Evolutionary conservation across 2,329 filamentous ascomycete genomes (phyloP).

Genomic region (Aschersonia sp.): DNA sequence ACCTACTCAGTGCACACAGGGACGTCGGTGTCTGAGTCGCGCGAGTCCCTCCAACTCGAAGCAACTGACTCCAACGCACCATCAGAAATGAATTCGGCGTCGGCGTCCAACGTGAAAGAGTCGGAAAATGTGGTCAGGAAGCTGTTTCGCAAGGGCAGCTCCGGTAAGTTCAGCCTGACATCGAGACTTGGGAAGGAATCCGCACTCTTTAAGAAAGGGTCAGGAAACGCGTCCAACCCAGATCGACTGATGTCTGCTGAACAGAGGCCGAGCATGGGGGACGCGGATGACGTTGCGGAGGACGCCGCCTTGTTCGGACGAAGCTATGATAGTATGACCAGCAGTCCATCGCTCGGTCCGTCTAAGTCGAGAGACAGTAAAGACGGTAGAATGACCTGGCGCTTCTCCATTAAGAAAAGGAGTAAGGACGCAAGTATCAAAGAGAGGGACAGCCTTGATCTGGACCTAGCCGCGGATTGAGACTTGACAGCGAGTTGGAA

Average conservation of each 20-base stretch:
- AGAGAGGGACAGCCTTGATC: slow-evolving; percentile 38
- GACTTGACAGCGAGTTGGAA: slow-evolving; percentile 6
- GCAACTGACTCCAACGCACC: slow-evolving; percentile 39
- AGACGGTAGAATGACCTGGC: slow-evolving; percentile 36
- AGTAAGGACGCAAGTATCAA: slow-evolving; percentile 28
- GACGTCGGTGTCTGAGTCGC: slow-evolving; percentile 43
- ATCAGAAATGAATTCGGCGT: slow-evolving; percentile 32
- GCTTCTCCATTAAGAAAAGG: slow-evolving; percentile 47
- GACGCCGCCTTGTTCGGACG: slow-evolving; percentile 27
- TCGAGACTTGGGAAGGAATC: slow-evolving; percentile 40
- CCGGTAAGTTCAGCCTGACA: slow-evolving; percentile 49
- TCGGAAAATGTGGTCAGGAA: slow-evolving; percentile 44
- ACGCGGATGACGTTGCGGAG: slow-evolving; percentile 36
- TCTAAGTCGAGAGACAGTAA: slow-evolving; percentile 29
- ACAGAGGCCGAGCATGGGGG: slow-evolving; percentile 41
- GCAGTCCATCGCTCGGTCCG: slow-evolving; percentile 40
- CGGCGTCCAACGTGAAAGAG: slow-evolving; percentile 28
- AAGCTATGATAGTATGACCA: slow-evolving; percentile 40
- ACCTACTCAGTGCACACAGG: slow-evolving; percentile 42
- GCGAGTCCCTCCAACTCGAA: slow-evolving; percentile 42
- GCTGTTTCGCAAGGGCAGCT: slow-evolving; percentile 50
- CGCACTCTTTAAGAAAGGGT: slow-evolving; percentile 42
- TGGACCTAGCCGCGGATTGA: slow-evolving; percentile 24
- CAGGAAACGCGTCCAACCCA: slow-evolving; percentile 40
- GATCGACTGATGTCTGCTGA: slow-evolving; percentile 41